These are phyloP conservation scores for Viridothelium virens DNA, from an alignment of 495 filamentous ascomycete species.

Conservation along the genomic window DNA sequence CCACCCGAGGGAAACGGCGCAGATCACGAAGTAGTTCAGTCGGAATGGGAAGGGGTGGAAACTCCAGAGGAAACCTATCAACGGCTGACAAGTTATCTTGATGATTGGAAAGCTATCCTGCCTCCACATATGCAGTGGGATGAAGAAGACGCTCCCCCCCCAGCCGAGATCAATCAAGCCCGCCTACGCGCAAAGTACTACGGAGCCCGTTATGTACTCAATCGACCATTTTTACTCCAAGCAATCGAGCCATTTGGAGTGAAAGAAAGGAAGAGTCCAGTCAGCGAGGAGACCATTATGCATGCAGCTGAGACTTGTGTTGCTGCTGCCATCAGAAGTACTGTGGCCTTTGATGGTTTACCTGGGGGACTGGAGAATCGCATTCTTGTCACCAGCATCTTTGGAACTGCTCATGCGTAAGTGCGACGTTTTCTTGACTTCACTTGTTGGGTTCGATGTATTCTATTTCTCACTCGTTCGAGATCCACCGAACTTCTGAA, in stretches of 20 bases:
- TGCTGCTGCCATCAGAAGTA: slow-evolving; percentile 72
- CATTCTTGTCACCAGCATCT: slow-evolving; percentile 84
- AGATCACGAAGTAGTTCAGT: neutral
- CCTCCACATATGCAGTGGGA: slow-evolving; percentile 53
- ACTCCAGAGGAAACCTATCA: neutral
- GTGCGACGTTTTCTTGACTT: slow-evolving; percentile 30
- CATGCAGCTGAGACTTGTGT: slow-evolving; percentile 45
- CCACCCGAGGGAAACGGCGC: neutral
- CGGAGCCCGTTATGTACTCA: slow-evolving; percentile 82
- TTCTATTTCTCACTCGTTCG: too few species aligned
- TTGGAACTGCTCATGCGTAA: slow-evolving; percentile 95
- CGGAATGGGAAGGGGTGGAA: slow-evolving; percentile 10
- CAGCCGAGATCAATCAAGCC: slow-evolving; percentile 70
- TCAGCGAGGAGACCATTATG: slow-evolving; percentile 34
- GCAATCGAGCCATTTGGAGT: slow-evolving; percentile 31
- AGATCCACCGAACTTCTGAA: too few species aligned
- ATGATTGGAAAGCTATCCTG: slow-evolving; percentile 40
- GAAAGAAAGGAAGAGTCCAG: slow-evolving; percentile 2
- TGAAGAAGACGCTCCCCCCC: slow-evolving; percentile 53
- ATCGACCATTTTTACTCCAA: slow-evolving; percentile 68
- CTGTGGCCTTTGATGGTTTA: slow-evolving; percentile 72
- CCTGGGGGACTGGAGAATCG: slow-evolving; percentile 45
- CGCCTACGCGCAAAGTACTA: slow-evolving; percentile 90
- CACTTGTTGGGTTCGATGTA: too few species aligned
- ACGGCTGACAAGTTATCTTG: slow-evolving; percentile 21